Conservation (phyloP, 169 alveolate genomes). For the Plasmodium gallinaceum region DNA sequence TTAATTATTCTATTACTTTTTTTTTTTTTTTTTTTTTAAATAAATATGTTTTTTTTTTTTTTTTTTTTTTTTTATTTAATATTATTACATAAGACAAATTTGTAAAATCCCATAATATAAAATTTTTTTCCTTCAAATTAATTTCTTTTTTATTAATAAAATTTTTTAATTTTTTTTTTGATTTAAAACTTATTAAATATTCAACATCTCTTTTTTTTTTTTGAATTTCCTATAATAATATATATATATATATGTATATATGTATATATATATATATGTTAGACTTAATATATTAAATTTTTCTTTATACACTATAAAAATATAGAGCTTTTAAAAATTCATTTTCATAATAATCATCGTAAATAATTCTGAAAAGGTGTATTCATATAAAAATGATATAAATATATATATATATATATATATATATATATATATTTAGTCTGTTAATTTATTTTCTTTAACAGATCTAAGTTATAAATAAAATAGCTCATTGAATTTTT, state of each 20-base stretch:
- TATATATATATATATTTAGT: background rate
- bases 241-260: background rate
- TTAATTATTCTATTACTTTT: background rate
- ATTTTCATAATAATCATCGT: constrained; percentile 59
- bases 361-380: constrained; percentile 14
- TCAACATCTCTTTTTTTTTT: constrained; percentile 30
- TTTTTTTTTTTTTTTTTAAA: background rate
- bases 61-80: background rate
- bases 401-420: background rate
- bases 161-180: constrained; percentile 53
- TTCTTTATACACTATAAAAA: constrained; percentile 48
- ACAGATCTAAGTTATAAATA: constrained; percentile 62
- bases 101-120: constrained; percentile 41
- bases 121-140: constrained; percentile 1
- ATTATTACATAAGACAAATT: constrained; percentile 36
- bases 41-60: background rate
- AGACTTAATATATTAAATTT: background rate
- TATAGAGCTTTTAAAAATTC: constrained; percentile 68
- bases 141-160: constrained; percentile 61
- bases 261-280: background rate
- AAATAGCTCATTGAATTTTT: constrained; percentile 48
- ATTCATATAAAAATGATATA: background rate
- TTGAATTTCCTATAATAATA: constrained; percentile 32
- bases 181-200: constrained; percentile 57
- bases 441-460: constrained; percentile 8